Evolutionary conservation across 2,329 filamentous ascomycete species (phyloP).

Genomic region (Nigrospora oryzae): DNA sequence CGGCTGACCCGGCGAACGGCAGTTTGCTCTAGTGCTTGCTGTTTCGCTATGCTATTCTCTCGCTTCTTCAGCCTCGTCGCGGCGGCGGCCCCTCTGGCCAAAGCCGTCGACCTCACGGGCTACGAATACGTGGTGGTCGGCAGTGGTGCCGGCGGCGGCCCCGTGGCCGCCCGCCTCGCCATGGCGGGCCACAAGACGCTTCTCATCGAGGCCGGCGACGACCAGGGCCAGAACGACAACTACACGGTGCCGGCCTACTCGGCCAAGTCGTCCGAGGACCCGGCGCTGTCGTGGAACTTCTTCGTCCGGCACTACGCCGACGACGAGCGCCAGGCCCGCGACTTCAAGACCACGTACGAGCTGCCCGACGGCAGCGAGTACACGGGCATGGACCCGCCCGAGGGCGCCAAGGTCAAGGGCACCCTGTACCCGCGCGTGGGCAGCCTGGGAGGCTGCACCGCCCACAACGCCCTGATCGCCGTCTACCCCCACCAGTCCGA

Average conservation of each 20-base stretch:
- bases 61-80: slow-evolving; percentile 9
- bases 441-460: slow-evolving; percentile 47
- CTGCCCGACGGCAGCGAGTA: slow-evolving; percentile 39
- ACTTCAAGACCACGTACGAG: slow-evolving; percentile 49
- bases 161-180: slow-evolving; percentile 48
- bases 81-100: slow-evolving; percentile 8
- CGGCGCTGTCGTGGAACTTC: slow-evolving; percentile 51
- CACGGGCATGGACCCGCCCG: slow-evolving; percentile 41
- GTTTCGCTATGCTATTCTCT: background rate
- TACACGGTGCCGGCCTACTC: slow-evolving; percentile 45
- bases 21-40: background rate
- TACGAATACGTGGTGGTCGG: slow-evolving; percentile 58
- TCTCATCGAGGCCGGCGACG: slow-evolving; percentile 50
- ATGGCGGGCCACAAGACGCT: slow-evolving; percentile 49
- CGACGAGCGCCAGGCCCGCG: slow-evolving; percentile 37
- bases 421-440: slow-evolving; percentile 47
- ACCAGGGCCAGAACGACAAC: slow-evolving; percentile 37
- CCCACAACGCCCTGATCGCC: slow-evolving; percentile 45
- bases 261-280: slow-evolving; percentile 42
- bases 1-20: background rate
- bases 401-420: slow-evolving; percentile 38
- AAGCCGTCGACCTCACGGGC: slow-evolving; percentile 16
- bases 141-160: slow-evolving; percentile 50
- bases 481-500: slow-evolving; percentile 44
- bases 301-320: slow-evolving; percentile 53